These are phyloP conservation scores for Schizosaccharomyces osmophilus DNA, from an alignment of 805 yeast genomes.

Conservation along the genomic window DNA sequence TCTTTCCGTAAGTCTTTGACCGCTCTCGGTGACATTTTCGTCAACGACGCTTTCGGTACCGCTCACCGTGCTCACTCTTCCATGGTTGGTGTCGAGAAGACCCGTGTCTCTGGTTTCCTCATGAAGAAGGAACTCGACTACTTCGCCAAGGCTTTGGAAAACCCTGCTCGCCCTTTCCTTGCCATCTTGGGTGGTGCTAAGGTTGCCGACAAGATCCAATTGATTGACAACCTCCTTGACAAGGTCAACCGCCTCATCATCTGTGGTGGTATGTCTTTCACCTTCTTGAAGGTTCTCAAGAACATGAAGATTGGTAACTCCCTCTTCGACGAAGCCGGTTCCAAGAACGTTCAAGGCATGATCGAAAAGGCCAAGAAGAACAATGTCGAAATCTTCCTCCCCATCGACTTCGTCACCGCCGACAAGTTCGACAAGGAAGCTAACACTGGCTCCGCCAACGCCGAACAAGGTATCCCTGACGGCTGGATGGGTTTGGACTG, in stretches of 20 bases:
- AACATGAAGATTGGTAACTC: constrained; percentile 76
- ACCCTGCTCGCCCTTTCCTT: constrained; percentile 93
- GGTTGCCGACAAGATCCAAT: constrained; percentile 95
- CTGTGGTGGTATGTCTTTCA: constrained; percentile 99
- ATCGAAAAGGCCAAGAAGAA: constrained; percentile 91
- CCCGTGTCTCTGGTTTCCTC: constrained; percentile 96
- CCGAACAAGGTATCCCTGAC: constrained; percentile 80
- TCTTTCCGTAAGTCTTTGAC: constrained; percentile 77
- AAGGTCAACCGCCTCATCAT: constrained; percentile 84
- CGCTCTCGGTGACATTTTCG: constrained; percentile 83
- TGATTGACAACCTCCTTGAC: constrained; percentile 78
- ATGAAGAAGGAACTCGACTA: constrained; percentile 91
- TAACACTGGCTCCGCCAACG: constrained; percentile 56
- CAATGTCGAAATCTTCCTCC: constrained; percentile 78
- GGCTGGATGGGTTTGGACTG: constrained; percentile 88
- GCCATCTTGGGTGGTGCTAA: constrained; percentile 99
- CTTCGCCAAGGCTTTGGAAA: constrained; percentile 95
- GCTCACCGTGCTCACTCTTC: constrained; percentile 99
- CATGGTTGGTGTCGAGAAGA: constrained; percentile 92
- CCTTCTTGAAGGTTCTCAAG: constrained; percentile 84
- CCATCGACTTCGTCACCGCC: constrained; percentile 88
- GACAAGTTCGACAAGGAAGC: constrained; percentile 88
- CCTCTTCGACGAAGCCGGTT: constrained; percentile 77
- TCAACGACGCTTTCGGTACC: constrained; percentile 95
- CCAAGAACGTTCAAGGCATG: constrained; percentile 78